Conservation (phyloP, 108 stramenopile species). For the Cylindrotheca fusiformis region DNA sequence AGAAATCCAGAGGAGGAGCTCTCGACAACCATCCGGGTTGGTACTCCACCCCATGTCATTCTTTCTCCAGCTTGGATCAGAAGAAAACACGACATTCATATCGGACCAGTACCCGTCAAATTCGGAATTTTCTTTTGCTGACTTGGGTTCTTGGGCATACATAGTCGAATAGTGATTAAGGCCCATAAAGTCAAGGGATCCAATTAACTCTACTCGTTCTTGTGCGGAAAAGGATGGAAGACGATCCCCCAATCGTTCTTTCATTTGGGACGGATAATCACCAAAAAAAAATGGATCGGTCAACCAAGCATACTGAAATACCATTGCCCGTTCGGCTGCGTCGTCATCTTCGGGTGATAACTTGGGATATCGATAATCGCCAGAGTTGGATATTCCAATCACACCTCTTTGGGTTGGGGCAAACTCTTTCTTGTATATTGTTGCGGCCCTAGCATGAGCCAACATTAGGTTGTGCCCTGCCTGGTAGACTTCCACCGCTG, state of each 20-base stretch:
- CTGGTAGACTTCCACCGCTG: constrained; percentile 56
- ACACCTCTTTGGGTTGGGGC: constrained; percentile 41
- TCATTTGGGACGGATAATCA: constrained; percentile 85
- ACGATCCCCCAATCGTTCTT: constrained; percentile 50
- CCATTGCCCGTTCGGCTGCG: constrained; percentile 82
- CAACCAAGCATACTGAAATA: constrained; percentile 89
- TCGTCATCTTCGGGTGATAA: constrained; percentile 45
- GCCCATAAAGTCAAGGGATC: constrained; percentile 87
- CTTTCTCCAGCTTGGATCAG: constrained; percentile 52
- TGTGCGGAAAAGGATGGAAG: constrained; percentile 80
- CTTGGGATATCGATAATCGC: constrained; percentile 78
- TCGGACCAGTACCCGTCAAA: constrained; percentile 77
- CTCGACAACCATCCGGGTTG: constrained; percentile 70
- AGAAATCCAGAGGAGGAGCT: constrained; percentile 70
- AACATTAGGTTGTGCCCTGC: constrained; percentile 83
- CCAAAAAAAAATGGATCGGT: constrained; percentile 75
- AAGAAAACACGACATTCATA: constrained; percentile 53
- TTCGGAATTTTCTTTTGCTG: neutral
- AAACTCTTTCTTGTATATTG: constrained; percentile 65
- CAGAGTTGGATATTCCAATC: constrained; percentile 85
- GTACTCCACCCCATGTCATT: constrained; percentile 69
- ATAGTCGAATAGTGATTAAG: constrained; percentile 88
- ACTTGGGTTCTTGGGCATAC: constrained; percentile 41
- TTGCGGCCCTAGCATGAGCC: constrained; percentile 84
- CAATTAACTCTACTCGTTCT: constrained; percentile 38